Evolutionary conservation across 352 stramenopile species (phyloP), one percentile per base, ranked within the genome.

Genomic region (Pythium periplocum): DNA sequence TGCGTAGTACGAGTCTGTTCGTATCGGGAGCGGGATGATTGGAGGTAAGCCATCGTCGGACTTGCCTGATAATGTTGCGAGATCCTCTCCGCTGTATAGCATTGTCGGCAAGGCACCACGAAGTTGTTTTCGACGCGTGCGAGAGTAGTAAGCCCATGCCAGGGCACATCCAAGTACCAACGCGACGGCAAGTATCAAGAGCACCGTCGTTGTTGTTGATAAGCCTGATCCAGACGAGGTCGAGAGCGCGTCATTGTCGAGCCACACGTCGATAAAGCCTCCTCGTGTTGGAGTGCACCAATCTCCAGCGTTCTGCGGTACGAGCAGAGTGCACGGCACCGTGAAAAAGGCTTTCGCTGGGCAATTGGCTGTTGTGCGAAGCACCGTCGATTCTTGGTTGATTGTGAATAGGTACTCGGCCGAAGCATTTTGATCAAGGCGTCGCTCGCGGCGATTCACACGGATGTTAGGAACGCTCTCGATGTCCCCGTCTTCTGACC

Each of bases 181-280:
- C n/a, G 51, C 41, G n/a, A 49, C 30, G 3, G 34, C 41, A 34
- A 57, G 50, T n/a, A 57, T 42, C 9, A 57, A 32, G 37, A 57
- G 1, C 1, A 34, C 17, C 51, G 50, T 50, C 11, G 42, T 40
- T 26, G 51, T 40, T 7, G 42, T 57, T 9, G 51, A 57, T 3
- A 57, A 45, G 9, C 17, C 35, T 8, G 12, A 12, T 12, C 7
- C 38, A 12, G 38, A 42, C 12, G 38, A 8, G 7, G 38, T 53
- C 30, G 38, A 2, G 34, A 8, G 5, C 2, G 38, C 5, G 12
- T 59, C 36, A 4, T 17, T 6, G 33, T 75, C 60, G 26, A 86
- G 45, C 75, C 75, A 86, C 8, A 83, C 45, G 11, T 73, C 54
- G 11, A 74, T 61, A 33, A 82, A 67, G 2, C 58, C 57, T 4